A percentile compares a stretch with the other conserved stretches of the same genome.
Conservation (phyloP, 768 basidiomycete genomes). For the Boletellus sp. region DNA sequence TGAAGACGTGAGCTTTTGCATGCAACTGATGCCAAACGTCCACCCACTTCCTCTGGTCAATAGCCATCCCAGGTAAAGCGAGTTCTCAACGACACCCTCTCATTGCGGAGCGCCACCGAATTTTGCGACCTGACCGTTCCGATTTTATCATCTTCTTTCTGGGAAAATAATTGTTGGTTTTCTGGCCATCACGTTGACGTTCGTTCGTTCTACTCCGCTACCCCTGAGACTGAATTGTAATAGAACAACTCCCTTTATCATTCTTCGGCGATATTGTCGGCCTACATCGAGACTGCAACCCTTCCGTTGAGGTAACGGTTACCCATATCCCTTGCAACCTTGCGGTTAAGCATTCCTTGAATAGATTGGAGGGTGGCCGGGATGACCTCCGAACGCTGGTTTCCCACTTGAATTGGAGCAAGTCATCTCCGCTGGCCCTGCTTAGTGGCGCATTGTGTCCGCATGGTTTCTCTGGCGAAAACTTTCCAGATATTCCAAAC, state of each 20-base stretch:
- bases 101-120: conserved; percentile 48
- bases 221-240: conserved; percentile 6
- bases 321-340: background rate
- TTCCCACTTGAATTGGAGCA: conserved; percentile 50
- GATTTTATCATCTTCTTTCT: conserved; percentile 41
- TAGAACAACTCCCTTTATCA: conserved; percentile 42
- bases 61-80: conserved; percentile 39
- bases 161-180: conserved; percentile 36
- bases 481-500: conserved; percentile 32
- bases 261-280: conserved; percentile 54
- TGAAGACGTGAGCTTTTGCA: conserved; percentile 42
- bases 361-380: conserved; percentile 33
- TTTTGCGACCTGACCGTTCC: conserved; percentile 50
- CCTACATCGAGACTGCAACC: conserved; percentile 56
- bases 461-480: conserved; percentile 25
- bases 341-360: background rate
- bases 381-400: conserved; percentile 45
- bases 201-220: conserved; percentile 8
- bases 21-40: background rate
- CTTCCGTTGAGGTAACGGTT: conserved; percentile 52
- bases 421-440: conserved; percentile 49
- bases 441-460: conserved; percentile 53
- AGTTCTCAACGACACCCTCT: conserved; percentile 61
- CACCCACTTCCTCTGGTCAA: background rate
- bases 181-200: conserved; percentile 17